Percentiles rank a stretch among this genome's conserved stretches.
Evolutionary conservation across 2,329 filamentous ascomycete genomes (phyloP).

Genomic region (Cercospora sesami): DNA sequence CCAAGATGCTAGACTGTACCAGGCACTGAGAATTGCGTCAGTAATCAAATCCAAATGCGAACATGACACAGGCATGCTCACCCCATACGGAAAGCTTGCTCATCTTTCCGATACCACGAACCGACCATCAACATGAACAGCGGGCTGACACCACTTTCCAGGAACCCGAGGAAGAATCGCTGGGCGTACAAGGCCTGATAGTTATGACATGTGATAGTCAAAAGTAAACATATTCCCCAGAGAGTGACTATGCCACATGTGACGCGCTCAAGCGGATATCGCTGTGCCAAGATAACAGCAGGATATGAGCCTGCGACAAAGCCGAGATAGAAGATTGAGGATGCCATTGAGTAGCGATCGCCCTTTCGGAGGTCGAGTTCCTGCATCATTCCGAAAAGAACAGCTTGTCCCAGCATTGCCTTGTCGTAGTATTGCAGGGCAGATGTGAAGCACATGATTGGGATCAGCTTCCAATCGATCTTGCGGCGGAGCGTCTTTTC

Average conservation of each 20-base stretch:
- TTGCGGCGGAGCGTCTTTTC: conserved; percentile 47
- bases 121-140: conserved; percentile 57
- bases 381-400: conserved; percentile 45
- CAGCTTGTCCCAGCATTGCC: conserved; percentile 57
- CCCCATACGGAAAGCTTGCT: conserved; percentile 35
- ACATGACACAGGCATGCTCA: neutral
- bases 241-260: neutral
- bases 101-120: conserved; percentile 32
- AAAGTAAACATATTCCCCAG: neutral
- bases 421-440: conserved; percentile 54
- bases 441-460: conserved; percentile 51
- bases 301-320: conserved; percentile 53
- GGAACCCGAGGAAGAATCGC: conserved; percentile 43
- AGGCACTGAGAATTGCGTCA: conserved; percentile 5
- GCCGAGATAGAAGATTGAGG: conserved; percentile 53
- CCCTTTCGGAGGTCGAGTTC: conserved; percentile 33
- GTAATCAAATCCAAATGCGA: neutral
- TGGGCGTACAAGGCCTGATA: neutral
- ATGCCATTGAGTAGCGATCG: conserved; percentile 49
- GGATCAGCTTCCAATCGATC: conserved; percentile 49
- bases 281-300: conserved; percentile 49
- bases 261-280: neutral
- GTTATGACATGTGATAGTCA: neutral
- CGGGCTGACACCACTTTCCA: conserved; percentile 59
- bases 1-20: conserved; percentile 47